Base-by-base conservation (phyloP, 2,329 filamentous ascomycete genomes). In the Fusarium sp. region DNA sequence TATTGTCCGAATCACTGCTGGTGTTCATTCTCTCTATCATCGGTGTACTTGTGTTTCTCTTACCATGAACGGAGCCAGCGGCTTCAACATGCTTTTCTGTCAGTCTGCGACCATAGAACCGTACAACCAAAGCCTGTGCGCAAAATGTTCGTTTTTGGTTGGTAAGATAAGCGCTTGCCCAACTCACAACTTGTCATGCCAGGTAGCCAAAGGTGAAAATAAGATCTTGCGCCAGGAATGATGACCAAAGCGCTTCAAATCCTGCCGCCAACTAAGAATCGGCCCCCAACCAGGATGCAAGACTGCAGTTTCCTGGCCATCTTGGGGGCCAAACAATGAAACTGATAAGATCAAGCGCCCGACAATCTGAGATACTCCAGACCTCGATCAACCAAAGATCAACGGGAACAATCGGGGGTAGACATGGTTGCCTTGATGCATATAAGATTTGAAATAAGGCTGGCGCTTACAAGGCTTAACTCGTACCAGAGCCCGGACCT, bases 391-490 rank as follows among this genome's bases (percentile, higher is more conserved):
- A 18, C 13, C 2, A 13, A 28, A 18, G 18, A 44, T 25, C 5
- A 19, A 12, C 16, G 30, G 38, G 53, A 57, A 57, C 18, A 46
- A 25, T 11, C 7, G 21, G 53, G 38, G 23, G 10, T n/a, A n/a
- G 35, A 13, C 33, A 32, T 13, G 19, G 18, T 28, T 30, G 43
- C 23, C 11, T 52, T 18, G 7, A 37, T 35, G 18, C n/a, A 35
- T 11, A 15, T 50, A n/a, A 42, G n/a, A 18, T 16, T 67, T 44
- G 25, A 54, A 63, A 69, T 28, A 57, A 69, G 50, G 44, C 67
- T 69, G 50, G 65, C 59, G 67, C 44, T 43, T 47, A 23, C 44
- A 11, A 47, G 19, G 30, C 44, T 43, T 33, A 18, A 33, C 16
- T 32, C 13, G 42, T 6, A 11, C 5, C 9, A 30, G 11, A 53